These are phyloP conservation scores for Hansenula lynferdii DNA, from an alignment of 1,139 yeast species.

Conservation along the genomic window DNA sequence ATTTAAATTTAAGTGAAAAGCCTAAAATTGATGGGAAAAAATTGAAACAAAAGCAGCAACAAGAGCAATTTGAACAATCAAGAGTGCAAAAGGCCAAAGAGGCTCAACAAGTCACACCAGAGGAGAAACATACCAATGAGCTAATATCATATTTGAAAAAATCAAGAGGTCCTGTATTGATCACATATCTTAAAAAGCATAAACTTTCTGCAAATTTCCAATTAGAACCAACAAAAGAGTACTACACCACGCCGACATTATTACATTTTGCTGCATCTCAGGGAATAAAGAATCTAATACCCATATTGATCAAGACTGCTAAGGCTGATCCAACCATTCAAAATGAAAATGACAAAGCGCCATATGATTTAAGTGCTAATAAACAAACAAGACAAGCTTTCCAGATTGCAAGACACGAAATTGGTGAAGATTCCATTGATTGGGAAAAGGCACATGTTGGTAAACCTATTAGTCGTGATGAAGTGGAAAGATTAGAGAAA, in stretches of 20 bases:
- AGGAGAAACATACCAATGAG: slow-evolving; percentile 53
- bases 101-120: slow-evolving; percentile 25
- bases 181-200: slow-evolving; percentile 57
- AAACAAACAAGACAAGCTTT: slow-evolving; percentile 48
- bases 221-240: slow-evolving; percentile 52
- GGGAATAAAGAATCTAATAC: slow-evolving; percentile 65
- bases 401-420: slow-evolving; percentile 57
- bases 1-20: slow-evolving; percentile 48
- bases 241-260: slow-evolving; percentile 60
- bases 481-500: slow-evolving; percentile 47
- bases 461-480: slow-evolving; percentile 57
- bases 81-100: slow-evolving; percentile 14
- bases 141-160: slow-evolving; percentile 56
- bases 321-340: slow-evolving; percentile 64
- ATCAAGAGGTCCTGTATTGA: slow-evolving; percentile 73
- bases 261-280: slow-evolving; percentile 75
- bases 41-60: slow-evolving; percentile 18
- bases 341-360: slow-evolving; percentile 55
- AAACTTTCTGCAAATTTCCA: slow-evolving; percentile 44
- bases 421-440: slow-evolving; percentile 65
- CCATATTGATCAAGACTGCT: slow-evolving; percentile 54
- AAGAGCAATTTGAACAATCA: slow-evolving; percentile 23
- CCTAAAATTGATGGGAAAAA: slow-evolving; percentile 37
- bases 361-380: slow-evolving; percentile 53
- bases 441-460: slow-evolving; percentile 73